Percentiles rank a stretch among this genome's conserved stretches.
phyloP scores from a whole-genome alignment of 1,284 basidiomycete genomes.

The Ustilago vetiveriae region DNA sequence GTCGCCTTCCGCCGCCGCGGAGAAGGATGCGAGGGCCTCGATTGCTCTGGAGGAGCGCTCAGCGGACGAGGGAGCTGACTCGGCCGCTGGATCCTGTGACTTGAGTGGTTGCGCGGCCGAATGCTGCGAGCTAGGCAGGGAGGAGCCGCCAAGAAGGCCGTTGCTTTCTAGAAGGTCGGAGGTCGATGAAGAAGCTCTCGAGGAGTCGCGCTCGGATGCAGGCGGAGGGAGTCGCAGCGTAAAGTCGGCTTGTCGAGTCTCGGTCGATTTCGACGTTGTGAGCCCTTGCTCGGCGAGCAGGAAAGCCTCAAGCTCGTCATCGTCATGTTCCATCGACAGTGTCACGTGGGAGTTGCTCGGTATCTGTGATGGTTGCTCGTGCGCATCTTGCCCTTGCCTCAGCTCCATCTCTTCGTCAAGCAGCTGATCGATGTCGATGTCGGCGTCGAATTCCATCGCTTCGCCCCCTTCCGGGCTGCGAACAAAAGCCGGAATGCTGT shows the following conservation, averaged over 20 bases:
- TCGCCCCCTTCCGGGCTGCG: slow-evolving; percentile 12
- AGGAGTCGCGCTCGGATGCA: neutral
- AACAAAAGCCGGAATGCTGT: neutral
- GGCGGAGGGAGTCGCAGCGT: slow-evolving; percentile 4
- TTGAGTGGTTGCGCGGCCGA: slow-evolving; percentile 5
- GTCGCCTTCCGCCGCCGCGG: neutral
- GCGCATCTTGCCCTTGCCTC: too few relatives aligned
- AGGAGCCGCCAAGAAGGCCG: slow-evolving; percentile 31
- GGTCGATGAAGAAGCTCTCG: slow-evolving; percentile 14
- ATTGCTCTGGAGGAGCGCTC: slow-evolving; percentile 24
- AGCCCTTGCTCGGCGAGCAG: slow-evolving; percentile 28
- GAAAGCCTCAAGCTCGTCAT: slow-evolving; percentile 42
- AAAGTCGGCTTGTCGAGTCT: neutral
- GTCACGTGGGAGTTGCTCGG: too few relatives aligned
- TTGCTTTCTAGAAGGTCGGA: slow-evolving; percentile 40
- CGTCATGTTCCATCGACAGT: slow-evolving; percentile 11
- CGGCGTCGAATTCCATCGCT: slow-evolving; percentile 31
- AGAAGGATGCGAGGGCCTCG: slow-evolving; percentile 15
- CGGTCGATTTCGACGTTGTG: neutral
- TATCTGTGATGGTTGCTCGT: too few relatives aligned
- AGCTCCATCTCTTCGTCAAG: slow-evolving; percentile 34
- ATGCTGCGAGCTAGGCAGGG: slow-evolving; percentile 32
- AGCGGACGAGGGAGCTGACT: slow-evolving; percentile 11
- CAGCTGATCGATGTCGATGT: slow-evolving; percentile 34
- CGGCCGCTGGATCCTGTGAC: neutral